Evolutionary conservation across 2,329 filamentous ascomycete genomes (phyloP).

Genomic region (Colletotrichum euphorbiae): DNA sequence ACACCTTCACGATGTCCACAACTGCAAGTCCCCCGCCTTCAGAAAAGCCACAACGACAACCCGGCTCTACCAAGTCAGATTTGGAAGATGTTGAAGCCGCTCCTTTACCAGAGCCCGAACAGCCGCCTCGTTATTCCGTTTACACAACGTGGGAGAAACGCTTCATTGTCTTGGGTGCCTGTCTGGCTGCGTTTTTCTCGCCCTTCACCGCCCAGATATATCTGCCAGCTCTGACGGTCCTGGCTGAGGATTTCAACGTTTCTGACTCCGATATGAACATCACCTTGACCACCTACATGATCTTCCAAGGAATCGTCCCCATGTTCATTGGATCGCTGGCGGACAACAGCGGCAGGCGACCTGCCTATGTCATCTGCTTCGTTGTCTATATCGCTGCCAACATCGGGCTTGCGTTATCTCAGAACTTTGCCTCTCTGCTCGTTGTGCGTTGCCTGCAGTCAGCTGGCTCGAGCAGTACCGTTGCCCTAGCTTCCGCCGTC

Average conservation of each 20-base stretch:
- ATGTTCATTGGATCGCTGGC: conserved; percentile 59
- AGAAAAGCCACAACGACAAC: conserved; percentile 1
- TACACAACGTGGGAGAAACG: conserved; percentile 56
- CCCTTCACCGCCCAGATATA: conserved; percentile 64
- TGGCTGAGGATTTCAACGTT: conserved; percentile 61
- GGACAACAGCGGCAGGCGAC: conserved; percentile 54
- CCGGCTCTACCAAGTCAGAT: conserved; percentile 10
- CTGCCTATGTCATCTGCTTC: conserved; percentile 53
- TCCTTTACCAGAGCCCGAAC: conserved; percentile 10
- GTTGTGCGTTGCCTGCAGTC: conserved; percentile 66
- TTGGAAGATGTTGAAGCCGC: conserved; percentile 27
- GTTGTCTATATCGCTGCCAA: conserved; percentile 51
- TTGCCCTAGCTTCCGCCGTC: conserved; percentile 70
- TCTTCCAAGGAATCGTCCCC: conserved; percentile 71
- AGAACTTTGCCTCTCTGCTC: conserved; percentile 63
- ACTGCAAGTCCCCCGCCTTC: not conserved
- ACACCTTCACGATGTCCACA: conserved; percentile 9
- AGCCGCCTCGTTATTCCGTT: conserved; percentile 49
- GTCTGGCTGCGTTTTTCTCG: conserved; percentile 57
- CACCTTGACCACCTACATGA: conserved; percentile 67
- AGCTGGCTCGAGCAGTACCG: conserved; percentile 71
- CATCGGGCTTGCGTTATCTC: conserved; percentile 63
- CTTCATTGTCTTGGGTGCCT: conserved; percentile 53
- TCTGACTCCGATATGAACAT: conserved; percentile 58
- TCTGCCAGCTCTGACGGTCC: conserved; percentile 62